Base-by-base conservation (phyloP, 495 filamentous ascomycete genomes). In the Gamarada debralockiae region DNA sequence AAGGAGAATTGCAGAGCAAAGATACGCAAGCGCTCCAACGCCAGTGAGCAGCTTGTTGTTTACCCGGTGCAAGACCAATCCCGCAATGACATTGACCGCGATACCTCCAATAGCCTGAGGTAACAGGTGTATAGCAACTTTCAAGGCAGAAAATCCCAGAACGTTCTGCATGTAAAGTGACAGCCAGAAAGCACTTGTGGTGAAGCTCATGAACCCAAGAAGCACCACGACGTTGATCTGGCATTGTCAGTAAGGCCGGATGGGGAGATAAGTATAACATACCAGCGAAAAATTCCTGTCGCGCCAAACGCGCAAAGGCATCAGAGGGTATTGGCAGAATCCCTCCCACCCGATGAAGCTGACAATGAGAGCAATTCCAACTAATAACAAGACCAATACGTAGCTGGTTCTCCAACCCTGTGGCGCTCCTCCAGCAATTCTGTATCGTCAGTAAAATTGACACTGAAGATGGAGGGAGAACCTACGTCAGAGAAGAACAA, bases 301-400 rank as follows among this genome's bases (percentile, higher is more conserved):
- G 5, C 68, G 69, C 73, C 76, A 82, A 37, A 82, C 76, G 42
- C 70, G 70, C 0, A 77, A 66, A 48, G 79, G 78, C 74, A 84
- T 78, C 49, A 81, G 49, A 8, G 78, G 80, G 15, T 68, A 60
- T 4, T 71, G 62, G 25, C 66, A 70, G 8, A 68, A 29, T 29
- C 62, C 70, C 63, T 89, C 79, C 84, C 85, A 88, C 39, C 75
- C 66, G 7, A 80, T 62, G 55, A 89, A 89, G 1, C 64, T 46
- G 1, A 64, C 67, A 3, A 87, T 72, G 1, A 87, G 52, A 10
- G 73, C 44, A 14, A 85, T 56, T 3, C 83, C 82, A 15, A 87
- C 65, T 34, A 82, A 66, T 36, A 88, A 70, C 29, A 89, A 69
- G 2, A 71, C 78, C 15, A 85, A 72, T 13, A 89, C 77, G 59